A percentile compares a stretch with the other conserved stretches of the same genome.
phyloP scores from a whole-genome alignment of 352 stramenopile genomes.

The Globisporangium cylindrosporum region DNA sequence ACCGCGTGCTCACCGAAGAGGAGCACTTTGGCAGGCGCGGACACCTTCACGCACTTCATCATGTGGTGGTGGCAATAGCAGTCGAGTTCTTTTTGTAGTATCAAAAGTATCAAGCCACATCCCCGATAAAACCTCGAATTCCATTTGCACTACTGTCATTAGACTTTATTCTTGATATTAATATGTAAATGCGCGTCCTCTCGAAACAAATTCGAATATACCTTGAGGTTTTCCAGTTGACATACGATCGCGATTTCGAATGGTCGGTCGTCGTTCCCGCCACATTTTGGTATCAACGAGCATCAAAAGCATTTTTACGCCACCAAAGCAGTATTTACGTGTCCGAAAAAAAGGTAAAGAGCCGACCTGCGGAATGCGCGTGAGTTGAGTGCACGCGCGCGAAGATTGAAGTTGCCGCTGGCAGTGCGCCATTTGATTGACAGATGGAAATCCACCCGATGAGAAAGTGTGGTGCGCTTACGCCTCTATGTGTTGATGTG shows the following conservation, averaged over 20 bases:
- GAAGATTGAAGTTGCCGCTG: background rate
- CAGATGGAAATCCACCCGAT: background rate
- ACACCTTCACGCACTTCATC: slow-evolving; percentile 35
- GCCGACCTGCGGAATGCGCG: background rate
- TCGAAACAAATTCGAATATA: no score
- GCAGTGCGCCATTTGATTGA: background rate
- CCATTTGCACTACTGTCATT: no score
- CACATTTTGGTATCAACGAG: no score
- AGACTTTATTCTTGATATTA: no score
- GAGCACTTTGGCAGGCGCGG: slow-evolving; percentile 87
- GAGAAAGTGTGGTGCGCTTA: background rate
- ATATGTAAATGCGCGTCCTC: no score
- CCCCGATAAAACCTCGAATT: background rate
- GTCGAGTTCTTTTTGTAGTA: background rate
- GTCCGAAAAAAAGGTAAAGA: slow-evolving; percentile 4
- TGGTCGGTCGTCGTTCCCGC: no score
- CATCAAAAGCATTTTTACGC: slow-evolving; percentile 10
- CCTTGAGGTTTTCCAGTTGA: no score
- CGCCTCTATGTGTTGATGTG: background rate
- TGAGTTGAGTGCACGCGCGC: background rate
- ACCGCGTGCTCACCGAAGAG: slow-evolving; percentile 90
- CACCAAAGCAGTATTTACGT: slow-evolving; percentile 11
- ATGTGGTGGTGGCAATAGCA: background rate
- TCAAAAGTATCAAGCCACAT: background rate
- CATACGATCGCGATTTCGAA: no score